Evolutionary conservation across 2,329 filamentous ascomycete genomes (phyloP).

Genomic region (Elsinoe necatrix): DNA sequence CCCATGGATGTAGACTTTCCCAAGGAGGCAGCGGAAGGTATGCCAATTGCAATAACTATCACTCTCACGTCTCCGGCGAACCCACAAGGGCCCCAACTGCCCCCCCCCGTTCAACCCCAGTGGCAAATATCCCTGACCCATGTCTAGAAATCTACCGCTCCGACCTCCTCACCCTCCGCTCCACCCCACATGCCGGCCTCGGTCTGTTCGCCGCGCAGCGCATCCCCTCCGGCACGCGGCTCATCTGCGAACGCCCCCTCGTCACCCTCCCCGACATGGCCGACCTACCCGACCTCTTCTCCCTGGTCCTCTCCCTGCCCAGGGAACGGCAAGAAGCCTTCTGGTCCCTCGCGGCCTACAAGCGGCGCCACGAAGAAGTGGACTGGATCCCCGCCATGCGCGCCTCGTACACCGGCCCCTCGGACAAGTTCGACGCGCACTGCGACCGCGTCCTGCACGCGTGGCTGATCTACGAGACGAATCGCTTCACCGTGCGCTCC

Average conservation of each 20-base stretch:
- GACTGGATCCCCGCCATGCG: conserved; percentile 17
- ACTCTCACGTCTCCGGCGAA: too few species aligned
- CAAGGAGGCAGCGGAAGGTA: conserved; percentile 10
- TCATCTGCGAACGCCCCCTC: conserved; percentile 17
- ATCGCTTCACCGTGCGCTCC: conserved; percentile 19
- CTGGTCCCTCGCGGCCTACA: conserved; percentile 16
- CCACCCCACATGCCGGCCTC: conserved; percentile 16
- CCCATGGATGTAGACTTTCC: conserved; percentile 14
- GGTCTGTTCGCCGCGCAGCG: conserved; percentile 16
- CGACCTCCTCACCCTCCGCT: conserved; percentile 17
- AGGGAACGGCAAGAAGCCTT: conserved; percentile 8
- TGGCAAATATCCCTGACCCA: neutral
- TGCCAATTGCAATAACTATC: too few species aligned
- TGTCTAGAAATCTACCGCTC: conserved; percentile 13
- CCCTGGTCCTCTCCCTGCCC: conserved; percentile 7
- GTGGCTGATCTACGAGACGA: conserved; percentile 17
- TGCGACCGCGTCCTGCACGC: conserved; percentile 16
- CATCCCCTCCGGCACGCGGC: conserved; percentile 17
- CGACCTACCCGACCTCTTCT: conserved; percentile 17
- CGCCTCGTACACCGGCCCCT: conserved; percentile 10
- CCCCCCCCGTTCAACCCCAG: neutral
- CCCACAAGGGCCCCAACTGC: too few species aligned
- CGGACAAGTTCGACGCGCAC: conserved; percentile 9
- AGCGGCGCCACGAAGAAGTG: conserved; percentile 3
- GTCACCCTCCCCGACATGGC: conserved; percentile 17